Evolutionary conservation across 106 monocot species (phyloP).

Genomic region (Gastrodia elata): DNA sequence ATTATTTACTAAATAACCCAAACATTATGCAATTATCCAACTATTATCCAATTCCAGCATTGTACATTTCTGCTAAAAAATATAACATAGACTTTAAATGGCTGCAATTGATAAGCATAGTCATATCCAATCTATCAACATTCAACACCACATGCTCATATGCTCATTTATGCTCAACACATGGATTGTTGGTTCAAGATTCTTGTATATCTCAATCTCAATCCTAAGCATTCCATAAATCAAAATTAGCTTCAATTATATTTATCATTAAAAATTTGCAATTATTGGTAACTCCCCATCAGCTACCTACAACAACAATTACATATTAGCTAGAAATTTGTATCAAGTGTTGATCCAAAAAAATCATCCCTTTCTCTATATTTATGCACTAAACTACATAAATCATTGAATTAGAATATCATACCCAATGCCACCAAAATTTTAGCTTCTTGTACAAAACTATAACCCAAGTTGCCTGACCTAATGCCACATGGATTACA

Average conservation of each 20-base stretch:
- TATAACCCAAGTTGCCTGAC: slow-evolving; percentile 89
- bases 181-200: slow-evolving; percentile 68
- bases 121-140: too few species aligned
- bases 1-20: too few species aligned
- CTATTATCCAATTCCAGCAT: too few species aligned
- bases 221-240: slow-evolving; percentile 22
- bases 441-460: slow-evolving; percentile 83
- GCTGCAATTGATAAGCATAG: too few species aligned
- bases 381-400: neutral
- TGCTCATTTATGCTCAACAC: too few species aligned
- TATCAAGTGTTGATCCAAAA: neutral
- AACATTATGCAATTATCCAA: too few species aligned
- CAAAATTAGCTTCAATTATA: neutral
- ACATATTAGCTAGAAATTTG: neutral
- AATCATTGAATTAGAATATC: neutral
- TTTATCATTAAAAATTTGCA: slow-evolving; percentile 32
- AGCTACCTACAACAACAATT: slow-evolving; percentile 63
- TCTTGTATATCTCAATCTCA: slow-evolving; percentile 72
- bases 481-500: slow-evolving; percentile 83
- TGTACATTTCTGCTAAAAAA: too few species aligned
- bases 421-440: slow-evolving; percentile 98
- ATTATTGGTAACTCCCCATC: slow-evolving; percentile 94
- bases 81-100: too few species aligned
- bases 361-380: neutral
- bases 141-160: too few species aligned